phyloP scores from a whole-genome alignment of 176 grass and related monocot genomes.

The maize (Zea mays) region DNA sequence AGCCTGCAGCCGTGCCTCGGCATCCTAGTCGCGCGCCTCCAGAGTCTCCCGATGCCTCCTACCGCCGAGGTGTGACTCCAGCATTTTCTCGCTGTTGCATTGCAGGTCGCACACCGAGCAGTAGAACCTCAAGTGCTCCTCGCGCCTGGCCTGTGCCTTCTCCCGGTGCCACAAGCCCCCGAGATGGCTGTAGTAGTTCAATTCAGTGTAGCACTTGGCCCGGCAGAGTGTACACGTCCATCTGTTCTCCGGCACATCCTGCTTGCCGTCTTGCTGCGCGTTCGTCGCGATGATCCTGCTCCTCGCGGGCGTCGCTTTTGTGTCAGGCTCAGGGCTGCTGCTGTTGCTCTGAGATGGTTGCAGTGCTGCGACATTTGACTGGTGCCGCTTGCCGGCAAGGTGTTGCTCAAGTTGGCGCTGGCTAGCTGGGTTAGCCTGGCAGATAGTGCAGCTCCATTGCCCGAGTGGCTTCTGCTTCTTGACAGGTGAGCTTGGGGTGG shows the following conservation, averaged over 20 bases:
- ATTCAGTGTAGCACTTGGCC: background rate
- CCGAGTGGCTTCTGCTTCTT: no score
- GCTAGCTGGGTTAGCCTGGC: no score
- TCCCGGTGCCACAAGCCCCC: conserved; percentile 9
- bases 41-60: conserved; percentile 19
- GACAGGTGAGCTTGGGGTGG: background rate
- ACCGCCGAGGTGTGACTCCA: conserved; percentile 13
- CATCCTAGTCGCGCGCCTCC: background rate
- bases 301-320: background rate
- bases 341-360: background rate
- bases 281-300: background rate
- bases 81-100: background rate
- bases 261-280: background rate
- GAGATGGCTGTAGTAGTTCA: background rate
- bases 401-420: no score
- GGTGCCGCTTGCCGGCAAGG: no score
- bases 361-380: background rate
- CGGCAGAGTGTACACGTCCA: background rate
- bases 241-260: background rate
- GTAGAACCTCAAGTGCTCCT: background rate
- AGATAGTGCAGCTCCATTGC: no score
- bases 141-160: background rate
- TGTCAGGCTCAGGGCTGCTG: background rate
- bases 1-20: background rate
- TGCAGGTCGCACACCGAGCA: background rate